Evolutionary conservation across 306 rosid species (phyloP), one percentile per base, ranked within the genome.

Genomic region (Fagus crenata): DNA sequence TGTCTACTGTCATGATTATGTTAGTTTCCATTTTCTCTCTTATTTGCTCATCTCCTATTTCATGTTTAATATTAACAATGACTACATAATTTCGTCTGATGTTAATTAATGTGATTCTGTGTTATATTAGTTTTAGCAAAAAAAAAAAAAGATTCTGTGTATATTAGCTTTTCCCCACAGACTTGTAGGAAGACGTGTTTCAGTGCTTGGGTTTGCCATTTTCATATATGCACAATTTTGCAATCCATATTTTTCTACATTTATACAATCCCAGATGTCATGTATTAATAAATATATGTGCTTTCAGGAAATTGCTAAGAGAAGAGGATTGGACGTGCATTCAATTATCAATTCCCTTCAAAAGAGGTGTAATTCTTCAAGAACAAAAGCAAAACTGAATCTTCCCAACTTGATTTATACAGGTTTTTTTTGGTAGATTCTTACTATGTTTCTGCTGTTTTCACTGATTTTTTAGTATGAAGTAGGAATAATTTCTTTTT

Each of bases 171-270:
- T 86, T 82, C 91, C 64, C 86, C 90, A 17, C 85, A 80, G 80
- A 81, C 79, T 41, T 54, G 82, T 55, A 68, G 67, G 77, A 77
- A 75, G 42, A 85, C 31, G 56, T 77, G 77, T 76, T 72, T 80
- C 78, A 87, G 96, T 79, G 97, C 98, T 70, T 96, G 99, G 97
- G 89, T 91, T 73, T 88, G 92, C 82, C 98, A 92, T 83, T 96
- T 96, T 84, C 93, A 91, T 79, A 46, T 96, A 59, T 74, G 73
- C 89, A 61, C 36, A 73, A 75, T 69, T 13, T 69, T 42, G 49
- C 60, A 61, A 28, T 64, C 4, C 36, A 6, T 59, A 59, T 60
- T 37, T 42, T 58, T 51, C 69, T 68, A 3, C n/a, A 3, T 14
- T 77, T 74, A 35, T 58, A 58, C 40, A 6, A 6, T 37, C 59